These are phyloP conservation scores for Pythium insidiosum DNA, from an alignment of 352 stramenopile genomes.

Conservation along the genomic window DNA sequence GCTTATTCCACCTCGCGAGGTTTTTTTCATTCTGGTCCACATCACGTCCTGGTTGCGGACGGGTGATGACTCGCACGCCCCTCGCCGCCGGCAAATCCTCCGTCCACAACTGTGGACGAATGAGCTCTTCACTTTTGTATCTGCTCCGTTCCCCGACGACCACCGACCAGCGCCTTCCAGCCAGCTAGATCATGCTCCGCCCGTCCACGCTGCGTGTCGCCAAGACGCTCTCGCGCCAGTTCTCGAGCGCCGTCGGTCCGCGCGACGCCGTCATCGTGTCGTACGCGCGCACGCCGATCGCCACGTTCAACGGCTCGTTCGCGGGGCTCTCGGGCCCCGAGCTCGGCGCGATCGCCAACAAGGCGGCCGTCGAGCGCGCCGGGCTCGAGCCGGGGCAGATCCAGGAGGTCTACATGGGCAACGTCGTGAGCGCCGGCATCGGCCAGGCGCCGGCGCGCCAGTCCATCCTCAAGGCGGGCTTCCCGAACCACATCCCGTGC, in stretches of 20 bases:
- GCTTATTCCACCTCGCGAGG: not conserved
- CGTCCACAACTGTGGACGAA: slow-evolving; percentile 18
- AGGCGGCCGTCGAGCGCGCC: slow-evolving; percentile 65
- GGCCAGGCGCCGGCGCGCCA: slow-evolving; percentile 96
- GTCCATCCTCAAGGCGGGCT: slow-evolving; percentile 86
- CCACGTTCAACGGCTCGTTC: slow-evolving; percentile 91
- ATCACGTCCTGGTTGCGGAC: slow-evolving; percentile 9
- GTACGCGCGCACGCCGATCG: slow-evolving; percentile 95
- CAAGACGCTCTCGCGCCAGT: slow-evolving; percentile 28
- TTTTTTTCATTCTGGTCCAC: not conserved
- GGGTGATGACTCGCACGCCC: not conserved
- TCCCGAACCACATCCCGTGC: slow-evolving; percentile 90
- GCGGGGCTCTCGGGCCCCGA: slow-evolving; percentile 83
- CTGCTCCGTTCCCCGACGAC: not conserved
- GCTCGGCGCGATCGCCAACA: slow-evolving; percentile 91
- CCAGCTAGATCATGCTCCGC: slow-evolving; percentile 13
- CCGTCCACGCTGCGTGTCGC: slow-evolving; percentile 12
- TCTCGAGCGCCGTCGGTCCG: slow-evolving; percentile 28
- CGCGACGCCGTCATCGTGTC: slow-evolving; percentile 92
- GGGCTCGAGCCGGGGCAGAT: slow-evolving; percentile 74
- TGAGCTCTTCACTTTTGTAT: not conserved
- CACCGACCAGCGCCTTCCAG: not conserved
- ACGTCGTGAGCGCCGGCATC: slow-evolving; percentile 94
- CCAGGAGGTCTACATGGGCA: slow-evolving; percentile 96
- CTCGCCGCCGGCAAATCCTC: not conserved